A percentile compares a stretch with the other conserved stretches of the same genome.
Evolutionary conservation across 2,329 filamentous ascomycete genomes (phyloP).

Genomic region (Ophioceras dolichostomum): DNA sequence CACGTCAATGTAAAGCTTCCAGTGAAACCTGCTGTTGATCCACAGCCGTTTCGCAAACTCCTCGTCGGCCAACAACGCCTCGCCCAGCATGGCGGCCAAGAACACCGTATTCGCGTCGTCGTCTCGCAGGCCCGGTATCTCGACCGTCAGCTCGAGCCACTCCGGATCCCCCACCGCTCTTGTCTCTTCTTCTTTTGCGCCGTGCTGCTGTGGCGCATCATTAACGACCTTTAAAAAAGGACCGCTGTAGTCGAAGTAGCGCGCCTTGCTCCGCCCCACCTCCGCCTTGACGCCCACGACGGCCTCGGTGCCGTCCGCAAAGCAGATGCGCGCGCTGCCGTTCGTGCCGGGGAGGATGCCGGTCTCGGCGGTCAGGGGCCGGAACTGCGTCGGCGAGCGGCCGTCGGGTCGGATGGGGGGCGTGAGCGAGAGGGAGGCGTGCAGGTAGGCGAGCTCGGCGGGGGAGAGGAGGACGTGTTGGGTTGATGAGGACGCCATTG

Average conservation of each 20-base stretch:
- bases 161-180: slow-evolving; percentile 36
- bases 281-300: slow-evolving; percentile 94
- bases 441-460: slow-evolving; percentile 91
- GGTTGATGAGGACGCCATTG: slow-evolving; percentile 36
- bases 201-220: slow-evolving; percentile 8
- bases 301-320: slow-evolving; percentile 90
- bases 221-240: too few relatives aligned
- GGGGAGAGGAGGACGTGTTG: slow-evolving; percentile 74
- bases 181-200: slow-evolving; percentile 11
- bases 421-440: slow-evolving; percentile 67
- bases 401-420: slow-evolving; percentile 87
- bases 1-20: slow-evolving; percentile 92
- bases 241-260: slow-evolving; percentile 8
- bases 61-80: slow-evolving; percentile 68
- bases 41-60: slow-evolving; percentile 59
- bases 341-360: slow-evolving; percentile 82
- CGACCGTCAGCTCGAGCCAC: slow-evolving; percentile 85
- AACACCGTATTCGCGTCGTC: slow-evolving; percentile 87
- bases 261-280: slow-evolving; percentile 56
- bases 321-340: slow-evolving; percentile 85
- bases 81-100: slow-evolving; percentile 74
- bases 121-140: slow-evolving; percentile 82
- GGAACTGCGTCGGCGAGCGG: slow-evolving; percentile 73
- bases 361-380: slow-evolving; percentile 79
- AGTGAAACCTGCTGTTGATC: slow-evolving; percentile 90